Conservation (phyloP, 148 eudicot species). For the Dianthus caryophyllus region DNA sequence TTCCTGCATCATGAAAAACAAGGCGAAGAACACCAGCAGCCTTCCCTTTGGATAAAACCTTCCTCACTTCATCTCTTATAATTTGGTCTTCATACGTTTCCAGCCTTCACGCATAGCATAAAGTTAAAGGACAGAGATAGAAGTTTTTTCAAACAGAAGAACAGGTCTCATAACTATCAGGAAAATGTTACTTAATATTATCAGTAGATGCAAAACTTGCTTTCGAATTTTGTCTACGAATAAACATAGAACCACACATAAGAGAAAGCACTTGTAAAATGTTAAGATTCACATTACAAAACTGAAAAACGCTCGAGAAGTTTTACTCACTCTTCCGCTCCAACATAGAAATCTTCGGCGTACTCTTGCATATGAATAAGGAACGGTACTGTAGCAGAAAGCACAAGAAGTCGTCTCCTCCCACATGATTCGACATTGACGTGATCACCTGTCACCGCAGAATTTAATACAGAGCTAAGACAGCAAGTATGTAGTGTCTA, state of each 20-base stretch:
- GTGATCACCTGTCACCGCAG: conserved; percentile 23
- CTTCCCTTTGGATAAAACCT: conserved; percentile 72
- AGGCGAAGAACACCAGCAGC: conserved; percentile 96
- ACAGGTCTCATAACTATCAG: not conserved
- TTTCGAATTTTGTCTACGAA: not conserved
- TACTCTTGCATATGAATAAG: conserved; percentile 31
- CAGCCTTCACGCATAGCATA: conserved; percentile 24
- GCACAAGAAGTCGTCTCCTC: conserved; percentile 46
- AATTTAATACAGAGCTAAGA: conserved; percentile 1
- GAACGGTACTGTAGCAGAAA: conserved; percentile 34
- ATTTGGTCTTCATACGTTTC: conserved; percentile 36
- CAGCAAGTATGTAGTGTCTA: not conserved
- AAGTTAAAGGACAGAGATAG: not conserved
- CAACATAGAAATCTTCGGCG: conserved; percentile 19
- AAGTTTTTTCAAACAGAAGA: not conserved
- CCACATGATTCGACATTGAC: conserved; percentile 23
- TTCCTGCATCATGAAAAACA: conserved; percentile 98
- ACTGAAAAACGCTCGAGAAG: not conserved
- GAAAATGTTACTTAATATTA: not conserved
- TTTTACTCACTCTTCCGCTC: conserved; percentile 50
- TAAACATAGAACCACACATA: not conserved
- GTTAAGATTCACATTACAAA: not conserved
- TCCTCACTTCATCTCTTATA: conserved; percentile 61
- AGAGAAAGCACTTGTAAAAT: not conserved
- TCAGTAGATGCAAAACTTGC: not conserved